Conservation (phyloP, 2,329 filamentous ascomycete species). For the Aspergillus felis region DNA sequence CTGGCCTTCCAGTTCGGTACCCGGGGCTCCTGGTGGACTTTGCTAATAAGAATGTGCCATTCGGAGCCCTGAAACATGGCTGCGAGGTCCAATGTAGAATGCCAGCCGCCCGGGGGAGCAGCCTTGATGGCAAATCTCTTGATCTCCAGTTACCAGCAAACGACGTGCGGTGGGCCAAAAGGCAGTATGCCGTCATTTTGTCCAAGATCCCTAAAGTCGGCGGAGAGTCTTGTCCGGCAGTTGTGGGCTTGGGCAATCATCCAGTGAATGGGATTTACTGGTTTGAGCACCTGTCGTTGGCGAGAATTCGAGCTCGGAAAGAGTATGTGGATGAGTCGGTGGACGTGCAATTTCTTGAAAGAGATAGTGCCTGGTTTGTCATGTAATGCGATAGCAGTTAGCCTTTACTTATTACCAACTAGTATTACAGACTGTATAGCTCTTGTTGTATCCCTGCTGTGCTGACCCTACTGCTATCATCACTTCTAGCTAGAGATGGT, state of each 20-base stretch:
- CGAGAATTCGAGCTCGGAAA: too few species aligned
- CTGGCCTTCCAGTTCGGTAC: slow-evolving; percentile 1
- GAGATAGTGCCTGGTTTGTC: too few species aligned
- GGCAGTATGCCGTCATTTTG: slow-evolving; percentile 9
- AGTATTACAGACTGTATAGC: too few species aligned
- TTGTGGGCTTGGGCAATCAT: neutral
- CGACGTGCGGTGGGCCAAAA: slow-evolving; percentile 5
- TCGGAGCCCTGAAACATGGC: slow-evolving; percentile 1
- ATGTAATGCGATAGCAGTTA: too few species aligned
- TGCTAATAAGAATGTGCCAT: neutral
- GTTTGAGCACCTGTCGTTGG: neutral
- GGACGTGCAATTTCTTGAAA: too few species aligned
- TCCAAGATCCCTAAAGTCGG: neutral
- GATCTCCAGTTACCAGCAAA: slow-evolving; percentile 9
- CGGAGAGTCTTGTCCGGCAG: slow-evolving; percentile 1
- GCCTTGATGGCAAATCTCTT: slow-evolving; percentile 4
- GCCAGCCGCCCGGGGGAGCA: neutral
- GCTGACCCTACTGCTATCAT: too few species aligned
- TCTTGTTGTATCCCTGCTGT: too few species aligned
- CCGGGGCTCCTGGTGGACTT: slow-evolving; percentile 1
- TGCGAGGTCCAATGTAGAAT: slow-evolving; percentile 7
- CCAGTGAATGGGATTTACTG: neutral
- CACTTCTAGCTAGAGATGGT: too few species aligned
- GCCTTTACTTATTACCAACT: too few species aligned
- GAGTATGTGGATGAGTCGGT: too few species aligned